Base-by-base conservation (phyloP, 768 basidiomycete genomes). In the Leccinum barrowsii region DNA sequence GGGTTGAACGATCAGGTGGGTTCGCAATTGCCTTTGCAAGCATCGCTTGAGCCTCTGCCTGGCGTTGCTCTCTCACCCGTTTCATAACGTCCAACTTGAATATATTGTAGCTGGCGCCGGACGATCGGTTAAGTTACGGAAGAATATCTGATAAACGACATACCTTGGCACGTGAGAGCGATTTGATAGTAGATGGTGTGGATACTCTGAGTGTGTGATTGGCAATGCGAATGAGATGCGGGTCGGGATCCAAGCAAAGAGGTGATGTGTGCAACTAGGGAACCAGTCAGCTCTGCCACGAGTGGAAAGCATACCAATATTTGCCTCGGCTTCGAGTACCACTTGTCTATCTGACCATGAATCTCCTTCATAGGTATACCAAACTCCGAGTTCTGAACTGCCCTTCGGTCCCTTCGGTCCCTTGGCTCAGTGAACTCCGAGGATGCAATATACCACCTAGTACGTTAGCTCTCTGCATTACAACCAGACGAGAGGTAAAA, bases 201-300 rank as follows among this genome's bases (percentile, higher is more conserved):
- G 91, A 87, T 0, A 87, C 85, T 55, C 89, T 78, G 44, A 89
- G 74, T 5, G 90, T 80, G 62, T 84, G 84, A 68, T 94, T 94
- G 10, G 82, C 89, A 19, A 91, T 81, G 44, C 90, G 83, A 21
- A 85, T 80, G 35, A 92, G 78, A 67, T 87, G 86, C 2, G 87
- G 85, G 65, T 93, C 83, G 3, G 92, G 91, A 62, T 90, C 85
- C 28, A 94, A 80, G 68, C 90, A 93, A 47, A 94, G 86, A 5
- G 86, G 82, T 0, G 87, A 74, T 4, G 89, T 91, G 15, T 90
- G 84, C 49, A 90, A 76, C 91, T 94, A 60, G 54, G 50, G 30
- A 51, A 54, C 24, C 54, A 56, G 57, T 69, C 30, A 67, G 57
- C 26, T 49, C 11, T 7, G 37, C 53, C 34, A 19, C 44, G 15